phyloP scores from a whole-genome alignment of 2,329 filamentous ascomycete species.

The Clonostachys byssicola region DNA sequence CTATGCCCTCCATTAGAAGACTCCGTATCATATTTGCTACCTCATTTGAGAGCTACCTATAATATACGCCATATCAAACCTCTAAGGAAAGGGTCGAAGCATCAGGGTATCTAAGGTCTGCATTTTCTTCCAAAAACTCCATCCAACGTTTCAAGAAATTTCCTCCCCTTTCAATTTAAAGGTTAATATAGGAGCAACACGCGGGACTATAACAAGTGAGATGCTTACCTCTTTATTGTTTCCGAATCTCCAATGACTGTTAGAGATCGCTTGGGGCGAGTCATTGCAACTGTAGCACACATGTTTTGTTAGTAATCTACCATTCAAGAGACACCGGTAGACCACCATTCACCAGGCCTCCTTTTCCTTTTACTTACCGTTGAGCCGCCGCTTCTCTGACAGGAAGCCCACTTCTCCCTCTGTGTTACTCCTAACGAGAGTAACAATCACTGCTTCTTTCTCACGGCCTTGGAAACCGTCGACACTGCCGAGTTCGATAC shows the following conservation, averaged over 20 bases:
- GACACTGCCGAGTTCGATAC: constrained; percentile 91
- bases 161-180: constrained; percentile 59
- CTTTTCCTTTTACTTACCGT: constrained; percentile 57
- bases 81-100: neutral
- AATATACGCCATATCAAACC: too few relatives aligned
- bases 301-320: too few relatives aligned
- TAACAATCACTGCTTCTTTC: constrained; percentile 92
- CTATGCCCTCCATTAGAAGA: too few relatives aligned
- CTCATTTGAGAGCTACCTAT: too few relatives aligned
- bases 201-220: neutral
- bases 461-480: constrained; percentile 97
- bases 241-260: constrained; percentile 93
- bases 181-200: constrained; percentile 3
- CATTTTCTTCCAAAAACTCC: constrained; percentile 82
- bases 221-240: constrained; percentile 76
- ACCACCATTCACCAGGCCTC: too few relatives aligned
- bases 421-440: constrained; percentile 86
- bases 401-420: constrained; percentile 89
- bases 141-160: constrained; percentile 88
- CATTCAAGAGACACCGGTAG: too few relatives aligned
- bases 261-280: constrained; percentile 83
- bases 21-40: too few relatives aligned
- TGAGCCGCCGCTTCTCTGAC: constrained; percentile 84
- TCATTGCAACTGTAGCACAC: constrained; percentile 86
- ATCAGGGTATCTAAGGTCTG: constrained; percentile 86